These are phyloP conservation scores for Candida michaelii DNA, from an alignment of 805 yeast species.

Conservation along the genomic window DNA sequence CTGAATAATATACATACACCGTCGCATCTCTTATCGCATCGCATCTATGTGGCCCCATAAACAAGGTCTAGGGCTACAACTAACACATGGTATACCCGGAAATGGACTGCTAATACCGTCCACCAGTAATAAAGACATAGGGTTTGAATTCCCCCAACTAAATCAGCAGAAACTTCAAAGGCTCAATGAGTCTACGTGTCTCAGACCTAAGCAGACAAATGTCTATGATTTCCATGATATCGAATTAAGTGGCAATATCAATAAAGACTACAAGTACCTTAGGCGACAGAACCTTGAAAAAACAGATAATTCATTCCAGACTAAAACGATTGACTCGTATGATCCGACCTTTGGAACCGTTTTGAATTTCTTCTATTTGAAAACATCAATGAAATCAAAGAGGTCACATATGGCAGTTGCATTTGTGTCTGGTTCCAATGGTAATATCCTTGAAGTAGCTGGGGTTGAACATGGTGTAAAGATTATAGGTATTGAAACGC, in stretches of 20 bases:
- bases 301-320: too few species aligned
- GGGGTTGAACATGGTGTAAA: slow-evolving; percentile 9
- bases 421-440: slow-evolving; percentile 31
- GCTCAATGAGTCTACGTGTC: not conserved
- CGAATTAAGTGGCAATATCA: not conserved
- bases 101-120: slow-evolving; percentile 18
- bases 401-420: slow-evolving; percentile 18
- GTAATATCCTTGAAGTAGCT: slow-evolving; percentile 15
- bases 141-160: slow-evolving; percentile 19
- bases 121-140: slow-evolving; percentile 10
- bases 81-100: slow-evolving; percentile 47
- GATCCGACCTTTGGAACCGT: slow-evolving; percentile 37
- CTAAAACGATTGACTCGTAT: slow-evolving; percentile 13
- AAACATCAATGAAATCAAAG: not conserved
- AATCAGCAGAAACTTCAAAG: slow-evolving; percentile 5
- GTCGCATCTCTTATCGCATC: not conserved
- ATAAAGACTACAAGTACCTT: slow-evolving; percentile 1
- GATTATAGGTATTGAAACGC: not conserved
- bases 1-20: too few species aligned
- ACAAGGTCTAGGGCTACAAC: slow-evolving; percentile 35
- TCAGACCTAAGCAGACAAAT: slow-evolving; percentile 3
- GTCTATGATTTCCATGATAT: slow-evolving; percentile 1
- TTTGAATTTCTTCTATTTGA: slow-evolving; percentile 19
- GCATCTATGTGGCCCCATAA: slow-evolving; percentile 40
- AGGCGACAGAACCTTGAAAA: too few species aligned